phyloP scores from a whole-genome alignment of 768 basidiomycete species.

The Lentinus brumalis region DNA sequence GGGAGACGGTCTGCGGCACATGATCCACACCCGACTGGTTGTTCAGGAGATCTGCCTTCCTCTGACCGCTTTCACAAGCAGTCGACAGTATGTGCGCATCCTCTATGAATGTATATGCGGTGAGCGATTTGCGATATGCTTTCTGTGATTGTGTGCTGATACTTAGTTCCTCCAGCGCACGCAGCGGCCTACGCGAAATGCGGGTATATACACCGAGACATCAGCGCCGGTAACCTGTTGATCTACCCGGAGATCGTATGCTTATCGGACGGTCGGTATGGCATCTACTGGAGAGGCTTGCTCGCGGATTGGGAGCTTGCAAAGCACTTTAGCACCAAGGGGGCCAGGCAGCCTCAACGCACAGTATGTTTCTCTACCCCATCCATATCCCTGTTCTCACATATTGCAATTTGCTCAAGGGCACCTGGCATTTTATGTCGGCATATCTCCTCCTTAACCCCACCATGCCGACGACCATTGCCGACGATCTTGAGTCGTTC shows the following conservation, averaged over 20 bases:
- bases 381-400: background rate
- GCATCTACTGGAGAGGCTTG: background rate
- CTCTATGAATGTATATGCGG: background rate
- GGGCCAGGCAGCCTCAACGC: background rate
- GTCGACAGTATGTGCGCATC: background rate
- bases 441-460: constrained; percentile 1
- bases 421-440: constrained; percentile 19
- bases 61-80: background rate
- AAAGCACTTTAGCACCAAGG: background rate
- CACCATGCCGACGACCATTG: background rate
- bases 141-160: background rate
- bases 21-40: background rate
- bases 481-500: constrained; percentile 19
- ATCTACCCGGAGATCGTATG: background rate
- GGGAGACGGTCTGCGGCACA: background rate
- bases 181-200: background rate
- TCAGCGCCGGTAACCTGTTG: background rate
- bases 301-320: background rate
- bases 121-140: background rate
- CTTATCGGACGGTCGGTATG: background rate
- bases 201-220: background rate
- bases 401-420: constrained; percentile 12
- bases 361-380: background rate
- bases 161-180: background rate
- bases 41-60: background rate